A percentile compares a stretch with the other conserved stretches of the same genome.
Conservation (phyloP, 495 filamentous ascomycete genomes). For the Achaetomiella virescens region DNA sequence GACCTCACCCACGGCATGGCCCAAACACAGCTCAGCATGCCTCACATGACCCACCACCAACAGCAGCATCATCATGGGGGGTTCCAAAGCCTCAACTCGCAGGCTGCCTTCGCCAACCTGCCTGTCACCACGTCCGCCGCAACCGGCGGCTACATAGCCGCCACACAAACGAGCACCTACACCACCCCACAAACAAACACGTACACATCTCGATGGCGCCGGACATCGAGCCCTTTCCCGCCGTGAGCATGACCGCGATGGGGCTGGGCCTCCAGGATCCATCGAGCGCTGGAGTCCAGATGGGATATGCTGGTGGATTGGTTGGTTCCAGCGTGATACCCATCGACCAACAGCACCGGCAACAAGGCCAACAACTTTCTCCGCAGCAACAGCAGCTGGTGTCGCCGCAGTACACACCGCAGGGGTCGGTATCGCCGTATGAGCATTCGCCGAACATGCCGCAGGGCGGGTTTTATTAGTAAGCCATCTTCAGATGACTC, state of each 20-base stretch:
- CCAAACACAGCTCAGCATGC: constrained; percentile 13
- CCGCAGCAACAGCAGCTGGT: background rate
- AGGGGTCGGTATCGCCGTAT: constrained; percentile 40
- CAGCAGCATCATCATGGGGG: background rate
- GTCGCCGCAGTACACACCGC: constrained; percentile 31
- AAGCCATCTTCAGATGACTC: background rate
- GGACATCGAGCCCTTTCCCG: constrained; percentile 34
- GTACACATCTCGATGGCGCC: constrained; percentile 12
- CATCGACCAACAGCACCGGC: background rate
- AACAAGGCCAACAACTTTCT: background rate
- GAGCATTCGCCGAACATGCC: constrained; percentile 32
- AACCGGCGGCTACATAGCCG: background rate
- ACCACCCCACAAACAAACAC: background rate
- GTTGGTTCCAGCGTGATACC: constrained; percentile 23
- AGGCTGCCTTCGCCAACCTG: constrained; percentile 14
- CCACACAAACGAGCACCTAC: constrained; percentile 6
- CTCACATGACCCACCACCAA: constrained; percentile 7
- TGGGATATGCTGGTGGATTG: constrained; percentile 23
- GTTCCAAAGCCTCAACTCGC: constrained; percentile 6
- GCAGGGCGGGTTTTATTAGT: constrained; percentile 32
- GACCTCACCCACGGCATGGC: constrained; percentile 15
- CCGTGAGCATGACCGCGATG: constrained; percentile 28
- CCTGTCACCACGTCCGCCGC: constrained; percentile 13
- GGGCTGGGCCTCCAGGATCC: constrained; percentile 38
- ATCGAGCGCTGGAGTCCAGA: constrained; percentile 10